A percentile compares a stretch with the other conserved stretches of the same genome.
These are phyloP conservation scores for Hypoxylon sp. DNA, from an alignment of 2,329 filamentous ascomycete genomes.

Conservation along the genomic window DNA sequence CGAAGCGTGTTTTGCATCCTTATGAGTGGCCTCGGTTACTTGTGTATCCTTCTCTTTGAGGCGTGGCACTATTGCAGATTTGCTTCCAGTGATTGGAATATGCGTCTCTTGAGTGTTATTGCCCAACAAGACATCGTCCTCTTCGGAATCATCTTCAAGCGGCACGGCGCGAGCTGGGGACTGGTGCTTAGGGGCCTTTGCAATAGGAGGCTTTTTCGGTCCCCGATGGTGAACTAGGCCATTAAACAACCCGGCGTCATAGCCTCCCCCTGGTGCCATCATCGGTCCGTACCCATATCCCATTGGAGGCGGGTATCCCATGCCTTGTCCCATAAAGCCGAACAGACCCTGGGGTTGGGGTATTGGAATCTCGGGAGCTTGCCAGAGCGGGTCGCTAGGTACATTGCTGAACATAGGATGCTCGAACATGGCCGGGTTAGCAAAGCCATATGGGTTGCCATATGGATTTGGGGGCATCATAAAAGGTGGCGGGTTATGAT, in stretches of 20 bases:
- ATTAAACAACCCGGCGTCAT: slow-evolving; percentile 8
- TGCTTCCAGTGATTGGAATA: not conserved
- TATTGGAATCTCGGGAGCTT: slow-evolving; percentile 34
- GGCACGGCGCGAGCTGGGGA: slow-evolving; percentile 6
- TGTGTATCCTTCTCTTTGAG: not conserved
- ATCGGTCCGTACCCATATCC: slow-evolving; percentile 25
- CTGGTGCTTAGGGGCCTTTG: slow-evolving; percentile 29
- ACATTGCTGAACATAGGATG: slow-evolving; percentile 24
- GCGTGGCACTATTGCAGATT: not conserved
- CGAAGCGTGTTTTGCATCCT: not conserved
- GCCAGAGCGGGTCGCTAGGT: slow-evolving; percentile 46
- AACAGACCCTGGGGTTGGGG: slow-evolving; percentile 45
- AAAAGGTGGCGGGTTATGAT: slow-evolving; percentile 34
- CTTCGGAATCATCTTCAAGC: slow-evolving; percentile 29
- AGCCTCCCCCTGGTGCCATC: slow-evolving; percentile 10
- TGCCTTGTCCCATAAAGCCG: slow-evolving; percentile 34
- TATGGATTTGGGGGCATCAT: slow-evolving; percentile 33
- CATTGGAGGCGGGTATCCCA: slow-evolving; percentile 22
- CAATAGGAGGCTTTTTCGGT: slow-evolving; percentile 25
- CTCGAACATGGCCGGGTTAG: slow-evolving; percentile 35
- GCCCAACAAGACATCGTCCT: slow-evolving; percentile 42
- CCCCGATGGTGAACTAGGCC: slow-evolving; percentile 10
- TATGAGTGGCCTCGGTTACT: not conserved
- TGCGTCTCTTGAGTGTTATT: slow-evolving; percentile 11
- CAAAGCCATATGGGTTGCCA: slow-evolving; percentile 27